Evolutionary conservation across 768 basidiomycete species (phyloP).

Genomic region (Flagelloscypha sp.): DNA sequence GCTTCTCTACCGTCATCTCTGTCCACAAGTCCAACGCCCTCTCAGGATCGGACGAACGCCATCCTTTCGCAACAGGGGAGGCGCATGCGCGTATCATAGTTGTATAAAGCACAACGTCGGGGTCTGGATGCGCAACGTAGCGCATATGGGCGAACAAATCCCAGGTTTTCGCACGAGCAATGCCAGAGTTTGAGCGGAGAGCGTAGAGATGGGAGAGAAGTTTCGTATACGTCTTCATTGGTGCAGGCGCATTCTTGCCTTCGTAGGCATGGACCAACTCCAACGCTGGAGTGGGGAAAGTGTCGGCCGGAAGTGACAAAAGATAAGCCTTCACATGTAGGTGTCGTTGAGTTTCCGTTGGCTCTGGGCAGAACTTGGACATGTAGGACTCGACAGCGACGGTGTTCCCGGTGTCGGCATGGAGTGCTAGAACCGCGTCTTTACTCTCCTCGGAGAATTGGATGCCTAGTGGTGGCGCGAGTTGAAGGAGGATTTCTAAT

Average conservation of each 20-base stretch:
- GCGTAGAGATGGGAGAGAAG: slow-evolving; percentile 53
- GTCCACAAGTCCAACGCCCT: slow-evolving; percentile 88
- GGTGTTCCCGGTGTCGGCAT: no score
- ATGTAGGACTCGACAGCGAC: no score
- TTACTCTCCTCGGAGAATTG: no score
- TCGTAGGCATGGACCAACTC: slow-evolving; percentile 69
- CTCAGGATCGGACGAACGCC: slow-evolving; percentile 71
- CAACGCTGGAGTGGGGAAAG: slow-evolving; percentile 57
- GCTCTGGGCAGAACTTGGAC: no score
- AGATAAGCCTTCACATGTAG: slow-evolving; percentile 68
- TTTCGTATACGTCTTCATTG: slow-evolving; percentile 67
- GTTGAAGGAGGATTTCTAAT: slow-evolving; percentile 7
- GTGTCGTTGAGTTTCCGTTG: slow-evolving; percentile 53
- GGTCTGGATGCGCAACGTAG: slow-evolving; percentile 82
- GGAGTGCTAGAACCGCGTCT: no score
- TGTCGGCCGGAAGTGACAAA: slow-evolving; percentile 33
- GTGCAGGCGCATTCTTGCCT: slow-evolving; percentile 46
- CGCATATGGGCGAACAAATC: slow-evolving; percentile 95
- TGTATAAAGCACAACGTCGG: slow-evolving; percentile 64
- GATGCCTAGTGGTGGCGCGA: slow-evolving; percentile 7
- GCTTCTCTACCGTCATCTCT: slow-evolving; percentile 78
- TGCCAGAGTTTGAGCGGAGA: slow-evolving; percentile 31
- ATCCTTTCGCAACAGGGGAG: slow-evolving; percentile 32
- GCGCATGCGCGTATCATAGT: slow-evolving; percentile 87
- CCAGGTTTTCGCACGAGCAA: slow-evolving; percentile 76